Base-by-base conservation (phyloP, 257 asterid species). In the Osmanthus fragrans region DNA sequence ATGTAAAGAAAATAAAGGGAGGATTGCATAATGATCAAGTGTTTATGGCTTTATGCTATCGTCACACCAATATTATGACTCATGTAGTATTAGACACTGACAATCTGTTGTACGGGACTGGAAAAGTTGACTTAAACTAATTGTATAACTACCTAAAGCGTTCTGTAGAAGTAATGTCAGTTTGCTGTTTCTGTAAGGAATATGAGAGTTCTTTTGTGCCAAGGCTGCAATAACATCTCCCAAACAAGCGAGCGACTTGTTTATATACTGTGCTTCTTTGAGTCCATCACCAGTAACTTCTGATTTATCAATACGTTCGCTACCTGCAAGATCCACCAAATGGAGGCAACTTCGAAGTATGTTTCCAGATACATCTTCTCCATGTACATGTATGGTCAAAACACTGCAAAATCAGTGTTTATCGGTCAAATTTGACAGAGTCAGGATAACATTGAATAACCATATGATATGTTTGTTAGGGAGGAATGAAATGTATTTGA, bases 291-390 rank as follows among this genome's bases (percentile, higher is more conserved):
- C 96, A 6, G 89, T 87, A 29, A 89, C 97, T 87, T 91, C 99
- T 3, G 96, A 90, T 76, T 87, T 89, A 60, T 85, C 91, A 0
- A 91, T 84, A 8, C 92, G 85, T 83, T 94, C 99, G 40, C 96
- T 95, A 18, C 99, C 96, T 4, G 98, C 99, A 36, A 95, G 91
- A 82, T 95, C 98, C 82, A 95, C 98, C 90, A 95, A 88, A 82
- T 95, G 94, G 71, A 95, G 97, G 80, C 96, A 88, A 82, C 97
- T 93, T 5, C 42, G 84, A 33, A 91, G 81, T 32, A 73, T 75
- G 86, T 80, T 87, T 74, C 98, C 94, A 18, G 93, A 85, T 29
- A 84, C 83, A 79, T 91, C 98, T 82, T 88, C 85, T 1, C 98
- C 98, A 16, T 71, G 84, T 68, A 93, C 97, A n/a, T 90, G 97